phyloP scores from a whole-genome alignment of 2,329 filamentous ascomycete genomes.

The Neocucurbitaria cava region DNA sequence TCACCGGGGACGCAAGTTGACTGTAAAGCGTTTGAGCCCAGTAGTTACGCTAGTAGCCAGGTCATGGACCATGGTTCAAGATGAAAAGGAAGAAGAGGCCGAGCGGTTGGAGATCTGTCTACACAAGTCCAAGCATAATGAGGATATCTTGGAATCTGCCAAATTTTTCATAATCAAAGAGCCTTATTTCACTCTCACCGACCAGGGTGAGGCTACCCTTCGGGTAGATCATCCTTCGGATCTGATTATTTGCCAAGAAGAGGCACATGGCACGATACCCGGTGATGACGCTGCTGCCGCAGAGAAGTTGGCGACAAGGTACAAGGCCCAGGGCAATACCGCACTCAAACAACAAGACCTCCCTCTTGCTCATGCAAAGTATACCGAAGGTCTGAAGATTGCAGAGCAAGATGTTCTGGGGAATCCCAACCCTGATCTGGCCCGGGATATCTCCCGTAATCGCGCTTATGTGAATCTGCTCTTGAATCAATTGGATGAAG shows the following conservation, averaged over 20 bases:
- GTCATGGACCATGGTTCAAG: constrained; percentile 41
- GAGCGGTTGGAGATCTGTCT: constrained; percentile 37
- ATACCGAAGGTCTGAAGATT: constrained; percentile 40
- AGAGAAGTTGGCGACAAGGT: constrained; percentile 38
- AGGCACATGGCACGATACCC: constrained; percentile 34
- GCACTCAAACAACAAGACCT: constrained; percentile 47
- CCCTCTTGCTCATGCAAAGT: constrained; percentile 42
- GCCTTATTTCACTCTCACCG: constrained; percentile 58
- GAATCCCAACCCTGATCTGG: constrained; percentile 24
- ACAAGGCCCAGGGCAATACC: constrained; percentile 46
- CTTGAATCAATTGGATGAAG: constrained; percentile 38
- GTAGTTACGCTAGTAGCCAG: constrained; percentile 39
- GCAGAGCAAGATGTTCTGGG: constrained; percentile 19
- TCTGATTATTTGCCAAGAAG: constrained; percentile 48
- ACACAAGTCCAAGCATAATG: constrained; percentile 33
- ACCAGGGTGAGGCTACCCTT: constrained; percentile 53
- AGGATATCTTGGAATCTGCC: constrained; percentile 45
- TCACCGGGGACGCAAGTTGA: constrained; percentile 48
- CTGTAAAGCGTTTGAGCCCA: constrained; percentile 42
- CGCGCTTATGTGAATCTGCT: constrained; percentile 43
- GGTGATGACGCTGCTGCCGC: constrained; percentile 38
- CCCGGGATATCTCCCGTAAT: constrained; percentile 45
- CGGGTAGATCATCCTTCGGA: constrained; percentile 63
- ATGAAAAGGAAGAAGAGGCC: constrained; percentile 48
- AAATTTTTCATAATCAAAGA: constrained; percentile 60